phyloP scores from a whole-genome alignment of 2,329 filamentous ascomycete genomes.

The Botrytis medusae region DNA sequence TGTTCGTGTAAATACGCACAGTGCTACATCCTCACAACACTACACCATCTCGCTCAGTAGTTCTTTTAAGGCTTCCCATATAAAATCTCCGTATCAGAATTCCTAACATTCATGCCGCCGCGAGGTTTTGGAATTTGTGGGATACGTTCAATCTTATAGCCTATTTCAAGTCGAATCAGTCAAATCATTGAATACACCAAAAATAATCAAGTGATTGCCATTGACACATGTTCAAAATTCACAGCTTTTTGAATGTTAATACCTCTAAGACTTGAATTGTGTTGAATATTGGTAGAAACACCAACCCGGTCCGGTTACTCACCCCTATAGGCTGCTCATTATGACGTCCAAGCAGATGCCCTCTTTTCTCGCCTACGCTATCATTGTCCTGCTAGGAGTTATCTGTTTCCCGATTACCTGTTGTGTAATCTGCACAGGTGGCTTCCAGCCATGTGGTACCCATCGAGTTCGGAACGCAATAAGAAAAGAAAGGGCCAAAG shows the following conservation, averaged over 20 bases:
- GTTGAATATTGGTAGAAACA: not conserved
- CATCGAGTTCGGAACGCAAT: not conserved
- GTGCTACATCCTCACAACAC: not conserved
- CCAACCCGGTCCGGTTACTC: not conserved
- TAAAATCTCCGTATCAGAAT: not conserved
- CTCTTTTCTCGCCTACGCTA: not conserved
- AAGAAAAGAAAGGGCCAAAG: not conserved
- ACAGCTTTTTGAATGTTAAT: not conserved
- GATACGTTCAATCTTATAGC: not conserved
- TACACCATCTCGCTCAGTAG: not conserved
- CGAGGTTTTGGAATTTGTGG: not conserved
- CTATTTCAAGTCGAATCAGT: not conserved
- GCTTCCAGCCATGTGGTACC: not conserved
- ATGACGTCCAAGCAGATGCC: not conserved
- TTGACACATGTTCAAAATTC: not conserved
- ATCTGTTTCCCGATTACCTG: not conserved
- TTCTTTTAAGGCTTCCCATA: not conserved
- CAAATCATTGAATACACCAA: not conserved
- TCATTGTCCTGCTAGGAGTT: not conserved
- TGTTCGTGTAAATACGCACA: too few species aligned
- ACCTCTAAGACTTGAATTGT: not conserved
- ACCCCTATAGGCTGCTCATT: not conserved
- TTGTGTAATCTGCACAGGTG: not conserved
- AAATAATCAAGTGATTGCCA: not conserved
- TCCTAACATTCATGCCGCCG: not conserved